phyloP scores from a whole-genome alignment of 495 filamentous ascomycete genomes.

The Penicillium cosmopolitanum region DNA sequence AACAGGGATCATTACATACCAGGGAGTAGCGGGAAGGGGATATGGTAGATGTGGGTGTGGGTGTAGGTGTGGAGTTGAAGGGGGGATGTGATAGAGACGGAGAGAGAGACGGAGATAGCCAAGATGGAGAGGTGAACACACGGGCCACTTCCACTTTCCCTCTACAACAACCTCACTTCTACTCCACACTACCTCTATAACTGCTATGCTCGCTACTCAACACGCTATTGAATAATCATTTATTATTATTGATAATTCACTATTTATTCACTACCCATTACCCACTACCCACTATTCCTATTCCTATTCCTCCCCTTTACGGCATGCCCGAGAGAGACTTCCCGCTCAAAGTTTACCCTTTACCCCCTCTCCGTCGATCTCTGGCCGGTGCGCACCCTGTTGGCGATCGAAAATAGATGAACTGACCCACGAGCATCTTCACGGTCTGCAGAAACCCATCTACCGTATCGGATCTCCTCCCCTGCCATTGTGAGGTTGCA shows the following conservation, averaged over 20 bases:
- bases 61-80: neutral
- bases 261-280: neutral
- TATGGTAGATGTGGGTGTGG: neutral
- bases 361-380: slow-evolving; percentile 11
- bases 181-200: no score
- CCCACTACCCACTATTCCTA: neutral
- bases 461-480: slow-evolving; percentile 17
- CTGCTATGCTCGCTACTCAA: neutral
- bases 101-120: neutral
- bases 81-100: neutral
- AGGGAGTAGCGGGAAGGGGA: neutral
- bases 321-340: slow-evolving; percentile 7
- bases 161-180: neutral
- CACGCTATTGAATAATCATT: neutral
- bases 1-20: slow-evolving; percentile 1
- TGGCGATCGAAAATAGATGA: slow-evolving; percentile 16
- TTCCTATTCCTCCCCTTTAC: neutral
- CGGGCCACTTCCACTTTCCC: slow-evolving; percentile 3
- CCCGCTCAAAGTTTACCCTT: slow-evolving; percentile 2
- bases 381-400: slow-evolving; percentile 25
- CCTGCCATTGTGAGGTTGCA: slow-evolving; percentile 11
- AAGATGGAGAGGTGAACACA: neutral
- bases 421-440: neutral
- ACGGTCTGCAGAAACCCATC: slow-evolving; percentile 18
- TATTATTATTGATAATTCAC: neutral